phyloP scores from a whole-genome alignment of 2,329 filamentous ascomycete genomes.

The Neodidymelliopsis sp. region DNA sequence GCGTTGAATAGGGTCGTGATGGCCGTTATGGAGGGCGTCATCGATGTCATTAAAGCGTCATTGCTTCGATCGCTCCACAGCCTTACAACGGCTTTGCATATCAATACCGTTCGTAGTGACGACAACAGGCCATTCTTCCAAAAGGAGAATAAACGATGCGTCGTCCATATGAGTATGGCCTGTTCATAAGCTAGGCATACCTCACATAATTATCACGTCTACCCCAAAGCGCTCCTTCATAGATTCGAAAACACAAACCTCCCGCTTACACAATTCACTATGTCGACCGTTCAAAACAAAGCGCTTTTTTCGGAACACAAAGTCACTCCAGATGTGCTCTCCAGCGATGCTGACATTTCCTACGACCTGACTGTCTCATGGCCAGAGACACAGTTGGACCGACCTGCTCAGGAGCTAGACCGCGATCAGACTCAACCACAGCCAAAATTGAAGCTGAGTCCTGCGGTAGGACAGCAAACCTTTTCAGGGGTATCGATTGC shows the following conservation, averaged over 20 bases:
- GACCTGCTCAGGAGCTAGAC: conserved; percentile 22
- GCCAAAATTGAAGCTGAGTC: conserved; percentile 22
- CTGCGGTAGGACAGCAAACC: conserved; percentile 9
- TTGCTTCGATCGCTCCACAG: conserved; percentile 1
- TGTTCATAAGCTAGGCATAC: background rate
- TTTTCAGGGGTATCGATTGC: background rate
- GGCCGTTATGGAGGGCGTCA: background rate
- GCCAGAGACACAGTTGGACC: conserved; percentile 22
- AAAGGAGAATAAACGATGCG: conserved; percentile 3
- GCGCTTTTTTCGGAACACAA: conserved; percentile 18
- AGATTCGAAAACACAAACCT: too few relatives aligned
- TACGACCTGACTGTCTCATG: conserved; percentile 26
- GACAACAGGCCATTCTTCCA: conserved; percentile 12
- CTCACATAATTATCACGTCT: background rate
- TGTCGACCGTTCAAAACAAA: conserved; percentile 6
- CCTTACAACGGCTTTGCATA: background rate
- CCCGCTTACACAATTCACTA: too few relatives aligned
- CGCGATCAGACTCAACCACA: conserved; percentile 28
- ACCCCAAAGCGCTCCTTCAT: too few relatives aligned
- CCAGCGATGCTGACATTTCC: conserved; percentile 11
- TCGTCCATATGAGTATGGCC: background rate
- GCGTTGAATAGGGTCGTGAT: conserved; percentile 1
- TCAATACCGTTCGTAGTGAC: background rate
- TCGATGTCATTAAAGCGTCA: conserved; percentile 15
- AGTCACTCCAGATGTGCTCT: conserved; percentile 30